Conservation (phyloP, 2,329 filamentous ascomycete species). For the Colletotrichum brevisporum region DNA sequence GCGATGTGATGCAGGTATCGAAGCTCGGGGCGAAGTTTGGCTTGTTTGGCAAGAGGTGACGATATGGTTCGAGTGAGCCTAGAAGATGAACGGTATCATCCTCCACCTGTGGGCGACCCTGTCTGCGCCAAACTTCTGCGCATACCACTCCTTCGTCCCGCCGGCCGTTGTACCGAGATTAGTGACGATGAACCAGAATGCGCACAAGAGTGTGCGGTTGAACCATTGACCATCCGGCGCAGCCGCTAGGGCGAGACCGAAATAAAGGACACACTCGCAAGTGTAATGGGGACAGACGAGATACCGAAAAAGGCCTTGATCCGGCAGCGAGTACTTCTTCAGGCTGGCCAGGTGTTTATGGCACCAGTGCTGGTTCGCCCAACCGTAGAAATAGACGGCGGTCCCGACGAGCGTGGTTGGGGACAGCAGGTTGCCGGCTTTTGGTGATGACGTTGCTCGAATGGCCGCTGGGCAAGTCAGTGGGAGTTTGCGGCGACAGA, state of each 20-base stretch:
- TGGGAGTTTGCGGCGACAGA: neutral
- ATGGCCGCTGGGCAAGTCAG: conserved; percentile 23
- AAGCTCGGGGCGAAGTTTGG: conserved; percentile 79
- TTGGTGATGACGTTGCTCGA: neutral
- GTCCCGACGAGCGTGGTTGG: conserved; percentile 67
- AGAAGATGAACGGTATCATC: conserved; percentile 82
- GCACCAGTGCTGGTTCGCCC: conserved; percentile 80
- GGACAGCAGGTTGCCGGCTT: conserved; percentile 8
- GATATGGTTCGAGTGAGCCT: conserved; percentile 43
- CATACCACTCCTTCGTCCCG: conserved; percentile 85
- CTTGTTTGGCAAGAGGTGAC: conserved; percentile 58
- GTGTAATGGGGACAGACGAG: conserved; percentile 93
- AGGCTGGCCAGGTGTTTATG: conserved; percentile 79
- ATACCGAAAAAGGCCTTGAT: conserved; percentile 77
- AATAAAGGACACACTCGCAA: conserved; percentile 87
- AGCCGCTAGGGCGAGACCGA: conserved; percentile 80
- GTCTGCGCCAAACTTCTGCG: conserved; percentile 78
- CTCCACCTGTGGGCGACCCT: conserved; percentile 75
- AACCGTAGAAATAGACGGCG: conserved; percentile 78
- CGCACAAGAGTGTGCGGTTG: conserved; percentile 82
- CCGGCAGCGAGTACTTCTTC: conserved; percentile 86
- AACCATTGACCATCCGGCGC: conserved; percentile 76
- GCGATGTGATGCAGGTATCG: conserved; percentile 88
- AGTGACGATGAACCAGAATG: conserved; percentile 78
- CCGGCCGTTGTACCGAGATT: conserved; percentile 88